Evolutionary conservation across 148 eudicot species (phyloP).

Genomic region (Dysphania ambrosioides): DNA sequence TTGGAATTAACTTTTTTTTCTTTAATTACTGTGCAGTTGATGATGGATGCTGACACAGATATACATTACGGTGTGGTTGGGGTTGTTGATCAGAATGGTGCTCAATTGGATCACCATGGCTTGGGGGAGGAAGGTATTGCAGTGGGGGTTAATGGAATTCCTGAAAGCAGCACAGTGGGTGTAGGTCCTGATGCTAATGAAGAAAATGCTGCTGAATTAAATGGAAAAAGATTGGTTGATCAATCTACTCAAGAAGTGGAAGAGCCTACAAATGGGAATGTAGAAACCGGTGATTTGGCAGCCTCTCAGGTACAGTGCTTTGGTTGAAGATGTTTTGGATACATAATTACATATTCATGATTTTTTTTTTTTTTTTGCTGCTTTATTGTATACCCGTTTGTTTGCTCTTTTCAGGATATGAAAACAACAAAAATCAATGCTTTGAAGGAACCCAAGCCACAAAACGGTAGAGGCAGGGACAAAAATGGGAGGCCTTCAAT

Average conservation of each 20-base stretch:
- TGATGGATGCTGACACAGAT: slow-evolving; percentile 58
- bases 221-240: too few relatives aligned
- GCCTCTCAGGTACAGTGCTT: slow-evolving; percentile 39
- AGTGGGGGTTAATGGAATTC: slow-evolving; percentile 37
- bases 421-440: slow-evolving; percentile 27
- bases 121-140: slow-evolving; percentile 22
- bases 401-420: slow-evolving; percentile 36
- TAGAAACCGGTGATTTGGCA: slow-evolving; percentile 27
- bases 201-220: slow-evolving; percentile 31
- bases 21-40: slow-evolving; percentile 26
- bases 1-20: slow-evolving; percentile 1
- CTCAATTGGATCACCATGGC: slow-evolving; percentile 27
- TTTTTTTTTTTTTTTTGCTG: neutral
- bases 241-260: slow-evolving; percentile 23
- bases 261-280: slow-evolving; percentile 24
- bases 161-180: slow-evolving; percentile 27
- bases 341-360: neutral
- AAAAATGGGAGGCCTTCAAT: slow-evolving; percentile 42
- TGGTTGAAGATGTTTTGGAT: neutral
- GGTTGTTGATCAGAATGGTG: slow-evolving; percentile 41
- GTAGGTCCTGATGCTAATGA: slow-evolving; percentile 31
- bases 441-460: slow-evolving; percentile 36
- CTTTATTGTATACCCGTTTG: slow-evolving; percentile 9
- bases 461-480: slow-evolving; percentile 34
- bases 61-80: slow-evolving; percentile 33